These are phyloP conservation scores for Phytophthora pisi DNA, from an alignment of 352 stramenopile species.

Conservation along the genomic window DNA sequence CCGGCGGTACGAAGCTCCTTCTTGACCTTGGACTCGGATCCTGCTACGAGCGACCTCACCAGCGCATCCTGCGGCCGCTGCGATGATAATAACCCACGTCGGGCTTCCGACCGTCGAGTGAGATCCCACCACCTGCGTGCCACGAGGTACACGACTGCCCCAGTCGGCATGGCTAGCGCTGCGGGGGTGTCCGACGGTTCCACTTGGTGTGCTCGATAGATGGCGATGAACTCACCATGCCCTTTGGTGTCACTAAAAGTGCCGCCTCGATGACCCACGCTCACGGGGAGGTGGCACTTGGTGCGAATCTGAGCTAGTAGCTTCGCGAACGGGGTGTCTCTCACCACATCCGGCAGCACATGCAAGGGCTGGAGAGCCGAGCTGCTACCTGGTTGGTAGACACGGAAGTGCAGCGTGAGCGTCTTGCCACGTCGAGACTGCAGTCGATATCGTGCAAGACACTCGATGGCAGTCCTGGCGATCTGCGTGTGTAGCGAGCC, in stretches of 20 bases:
- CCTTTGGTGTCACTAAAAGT: slow-evolving; percentile 19
- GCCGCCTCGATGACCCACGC: slow-evolving; percentile 14
- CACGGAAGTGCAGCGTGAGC: slow-evolving; percentile 48
- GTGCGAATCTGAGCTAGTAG: slow-evolving; percentile 50
- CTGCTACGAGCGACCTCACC: slow-evolving; percentile 47
- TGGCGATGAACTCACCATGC: slow-evolving; percentile 24
- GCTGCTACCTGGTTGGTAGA: slow-evolving; percentile 35
- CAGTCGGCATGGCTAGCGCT: slow-evolving; percentile 43
- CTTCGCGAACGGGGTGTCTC: slow-evolving; percentile 40
- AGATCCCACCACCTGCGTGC: slow-evolving; percentile 60
- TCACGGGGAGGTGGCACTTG: slow-evolving; percentile 38
- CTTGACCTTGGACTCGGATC: slow-evolving; percentile 51
- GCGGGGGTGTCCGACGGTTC: slow-evolving; percentile 41
- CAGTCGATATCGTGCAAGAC: slow-evolving; percentile 36
- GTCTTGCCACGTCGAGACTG: slow-evolving; percentile 46
- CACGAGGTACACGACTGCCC: slow-evolving; percentile 56
- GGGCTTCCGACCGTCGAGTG: slow-evolving; percentile 56
- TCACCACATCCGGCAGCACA: slow-evolving; percentile 36
- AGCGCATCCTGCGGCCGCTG: slow-evolving; percentile 54
- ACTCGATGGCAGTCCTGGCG: slow-evolving; percentile 22
- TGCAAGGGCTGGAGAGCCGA: slow-evolving; percentile 23
- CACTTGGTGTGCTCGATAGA: slow-evolving; percentile 58
- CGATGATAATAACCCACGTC: slow-evolving; percentile 51
- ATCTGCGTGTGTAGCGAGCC: slow-evolving; percentile 19
- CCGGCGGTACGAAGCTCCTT: slow-evolving; percentile 27